A percentile compares a stretch with the other conserved stretches of the same genome.
Conservation (phyloP, 345 rosid species). For the Salix purpurea region DNA sequence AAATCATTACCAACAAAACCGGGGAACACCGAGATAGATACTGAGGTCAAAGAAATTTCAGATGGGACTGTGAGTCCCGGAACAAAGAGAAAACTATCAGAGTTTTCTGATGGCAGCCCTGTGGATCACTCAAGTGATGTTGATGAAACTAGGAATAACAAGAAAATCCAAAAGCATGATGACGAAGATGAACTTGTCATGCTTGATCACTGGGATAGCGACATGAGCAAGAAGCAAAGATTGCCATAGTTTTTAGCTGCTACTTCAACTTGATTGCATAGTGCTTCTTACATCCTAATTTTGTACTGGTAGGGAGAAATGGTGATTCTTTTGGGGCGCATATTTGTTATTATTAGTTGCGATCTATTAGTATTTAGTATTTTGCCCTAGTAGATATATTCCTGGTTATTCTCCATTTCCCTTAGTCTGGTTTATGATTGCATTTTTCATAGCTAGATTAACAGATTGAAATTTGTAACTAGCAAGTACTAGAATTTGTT, state of each 20-base stretch:
- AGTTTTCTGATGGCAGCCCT: slow-evolving; percentile 14
- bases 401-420: slow-evolving; percentile 13
- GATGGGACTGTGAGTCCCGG: slow-evolving; percentile 31
- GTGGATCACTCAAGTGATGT: slow-evolving; percentile 17
- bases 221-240: slow-evolving; percentile 45
- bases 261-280: slow-evolving; percentile 4
- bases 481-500: slow-evolving; percentile 1
- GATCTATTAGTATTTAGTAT: not conserved
- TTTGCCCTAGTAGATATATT: slow-evolving; percentile 1
- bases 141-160: slow-evolving; percentile 27
- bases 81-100: slow-evolving; percentile 57
- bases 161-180: slow-evolving; percentile 49
- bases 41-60: slow-evolving; percentile 30
- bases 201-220: slow-evolving; percentile 30
- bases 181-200: slow-evolving; percentile 46
- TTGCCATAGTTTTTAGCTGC: slow-evolving; percentile 25
- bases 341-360: slow-evolving; percentile 12
- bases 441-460: slow-evolving; percentile 16
- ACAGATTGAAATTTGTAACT: slow-evolving; percentile 14
- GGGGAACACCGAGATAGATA: slow-evolving; percentile 14
- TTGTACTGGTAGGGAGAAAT: slow-evolving; percentile 39
- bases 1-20: slow-evolving; percentile 28
- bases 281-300: slow-evolving; percentile 39
- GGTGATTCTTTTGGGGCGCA: slow-evolving; percentile 48
- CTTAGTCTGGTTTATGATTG: slow-evolving; percentile 12